Conservation (phyloP, 2,329 filamentous ascomycete genomes). For the Neurospora sp. region DNA sequence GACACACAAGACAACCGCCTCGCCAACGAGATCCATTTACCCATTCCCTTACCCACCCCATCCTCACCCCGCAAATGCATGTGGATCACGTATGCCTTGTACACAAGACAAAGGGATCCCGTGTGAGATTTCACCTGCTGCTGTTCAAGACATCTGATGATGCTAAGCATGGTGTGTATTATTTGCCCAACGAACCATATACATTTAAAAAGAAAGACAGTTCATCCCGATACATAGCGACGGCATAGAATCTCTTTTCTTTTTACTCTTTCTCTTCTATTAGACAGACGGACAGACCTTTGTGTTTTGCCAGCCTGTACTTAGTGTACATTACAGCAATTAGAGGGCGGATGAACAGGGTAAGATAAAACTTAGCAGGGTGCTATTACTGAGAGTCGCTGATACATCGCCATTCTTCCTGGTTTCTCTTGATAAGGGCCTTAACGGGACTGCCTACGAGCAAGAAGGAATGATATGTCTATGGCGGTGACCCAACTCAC, state of each 20-base stretch:
- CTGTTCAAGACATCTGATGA: not conserved
- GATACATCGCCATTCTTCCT: not conserved
- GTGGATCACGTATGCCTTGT: not conserved
- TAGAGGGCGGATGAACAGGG: not conserved
- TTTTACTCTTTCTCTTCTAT: not conserved
- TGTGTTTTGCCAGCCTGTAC: not conserved
- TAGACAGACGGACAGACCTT: not conserved
- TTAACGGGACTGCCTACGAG: not conserved
- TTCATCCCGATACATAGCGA: not conserved
- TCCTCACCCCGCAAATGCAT: not conserved
- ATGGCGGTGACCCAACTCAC: not conserved
- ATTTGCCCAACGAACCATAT: not conserved
- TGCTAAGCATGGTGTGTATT: not conserved
- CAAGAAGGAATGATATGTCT: not conserved
- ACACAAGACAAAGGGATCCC: not conserved
- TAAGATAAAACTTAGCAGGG: not conserved
- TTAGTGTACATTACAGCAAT: slow-evolving; percentile 1
- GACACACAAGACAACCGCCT: not conserved
- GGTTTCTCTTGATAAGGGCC: not conserved
- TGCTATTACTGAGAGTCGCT: not conserved
- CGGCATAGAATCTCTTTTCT: not conserved
- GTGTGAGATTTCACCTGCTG: not conserved
- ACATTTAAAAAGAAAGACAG: slow-evolving; percentile 1
- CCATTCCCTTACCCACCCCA: not conserved
- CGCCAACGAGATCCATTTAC: not conserved